A percentile compares a stretch with the other conserved stretches of the same genome.
phyloP scores from a whole-genome alignment of 2,329 filamentous ascomycete genomes.

The Aspergillus tubingensis region DNA sequence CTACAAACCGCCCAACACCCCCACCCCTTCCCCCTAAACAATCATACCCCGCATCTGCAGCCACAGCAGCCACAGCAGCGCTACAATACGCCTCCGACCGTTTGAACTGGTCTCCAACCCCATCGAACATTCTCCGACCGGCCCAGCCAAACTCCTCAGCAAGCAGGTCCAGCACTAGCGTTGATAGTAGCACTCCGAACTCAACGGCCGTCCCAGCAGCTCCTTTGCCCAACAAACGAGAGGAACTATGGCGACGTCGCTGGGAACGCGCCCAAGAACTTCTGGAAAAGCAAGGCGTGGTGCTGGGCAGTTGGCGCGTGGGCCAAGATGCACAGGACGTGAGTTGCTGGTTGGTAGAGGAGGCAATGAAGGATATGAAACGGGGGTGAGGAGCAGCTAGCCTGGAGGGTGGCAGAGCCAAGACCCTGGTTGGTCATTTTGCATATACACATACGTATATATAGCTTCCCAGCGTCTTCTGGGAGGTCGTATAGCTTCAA shows the following conservation, averaged over 20 bases:
- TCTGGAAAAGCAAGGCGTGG: slow-evolving; percentile 44
- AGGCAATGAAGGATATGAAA: slow-evolving; percentile 33
- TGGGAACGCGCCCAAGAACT: slow-evolving; percentile 50
- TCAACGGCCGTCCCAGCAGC: slow-evolving; percentile 24
- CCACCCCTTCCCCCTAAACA: slow-evolving; percentile 15
- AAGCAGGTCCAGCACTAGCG: slow-evolving; percentile 19
- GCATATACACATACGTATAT: no score
- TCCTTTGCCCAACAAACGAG: slow-evolving; percentile 47
- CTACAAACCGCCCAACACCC: slow-evolving; percentile 19
- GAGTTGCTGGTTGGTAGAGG: slow-evolving; percentile 46
- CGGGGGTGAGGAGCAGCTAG: not conserved
- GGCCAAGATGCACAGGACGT: slow-evolving; percentile 49
- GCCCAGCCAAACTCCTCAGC: slow-evolving; percentile 27
- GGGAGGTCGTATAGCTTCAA: no score
- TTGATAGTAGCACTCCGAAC: slow-evolving; percentile 13
- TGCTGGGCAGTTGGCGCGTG: slow-evolving; percentile 49
- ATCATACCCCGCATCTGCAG: slow-evolving; percentile 27
- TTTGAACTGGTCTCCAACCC: slow-evolving; percentile 25
- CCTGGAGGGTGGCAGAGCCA: no score
- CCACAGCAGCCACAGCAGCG: slow-evolving; percentile 24
- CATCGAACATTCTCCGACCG: slow-evolving; percentile 21
- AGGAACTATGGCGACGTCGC: slow-evolving; percentile 52
- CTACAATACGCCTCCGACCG: slow-evolving; percentile 35
- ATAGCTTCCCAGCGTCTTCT: no score
- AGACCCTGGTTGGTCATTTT: no score